Base-by-base conservation (phyloP, 1,284 basidiomycete species). In the Leccinum ponderosum region DNA sequence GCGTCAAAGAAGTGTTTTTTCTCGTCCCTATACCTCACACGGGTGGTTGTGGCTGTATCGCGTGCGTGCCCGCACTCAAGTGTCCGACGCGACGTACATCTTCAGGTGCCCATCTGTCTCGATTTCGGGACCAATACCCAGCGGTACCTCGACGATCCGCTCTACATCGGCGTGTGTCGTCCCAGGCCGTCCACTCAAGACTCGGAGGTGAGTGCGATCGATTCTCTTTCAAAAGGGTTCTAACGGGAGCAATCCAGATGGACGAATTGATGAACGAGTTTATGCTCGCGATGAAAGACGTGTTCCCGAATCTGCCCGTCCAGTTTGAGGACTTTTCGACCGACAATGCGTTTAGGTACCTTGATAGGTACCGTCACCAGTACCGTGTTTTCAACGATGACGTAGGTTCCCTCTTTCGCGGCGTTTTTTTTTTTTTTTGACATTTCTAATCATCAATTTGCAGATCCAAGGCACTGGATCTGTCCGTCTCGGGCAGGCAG, bases 321-420 rank as follows among this genome's bases (percentile, higher is more conserved):
- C 92, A 94, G 68, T 94, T 93, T 68, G 92, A 94, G 68, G 89
- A 90, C 70, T 90, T 90, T 67, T 89, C 88, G 56, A 90, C 88
- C 0, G 87, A 90, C 69, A 87, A 89, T 53, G 90, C 90, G 0
- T 93, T 93, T 76, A 78, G 81, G 59, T 91, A 91, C 74, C 81
- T 93, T 29, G 82, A 84, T 44, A 77, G 80, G 65, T 91, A 88
- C 75, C 82, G 86, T 60, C 67, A 80, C 50, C 77, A 80, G 58
- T 86, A 90, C 73, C 79, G 83, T 55, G 86, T 87, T 68, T 93
- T 93, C 80, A 94, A 95, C 71, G 92, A 94, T 68, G 91, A 93
- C 75, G 89, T 90, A 59, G 75, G 84, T 62, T 3, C 4, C 31
- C 48, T 53, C 62, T 64, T 29, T 58, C 37, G 27, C 12, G 27